Evolutionary conservation across 1,284 basidiomycete genomes (phyloP).

Genomic region (Ceratobasidium sp.): DNA sequence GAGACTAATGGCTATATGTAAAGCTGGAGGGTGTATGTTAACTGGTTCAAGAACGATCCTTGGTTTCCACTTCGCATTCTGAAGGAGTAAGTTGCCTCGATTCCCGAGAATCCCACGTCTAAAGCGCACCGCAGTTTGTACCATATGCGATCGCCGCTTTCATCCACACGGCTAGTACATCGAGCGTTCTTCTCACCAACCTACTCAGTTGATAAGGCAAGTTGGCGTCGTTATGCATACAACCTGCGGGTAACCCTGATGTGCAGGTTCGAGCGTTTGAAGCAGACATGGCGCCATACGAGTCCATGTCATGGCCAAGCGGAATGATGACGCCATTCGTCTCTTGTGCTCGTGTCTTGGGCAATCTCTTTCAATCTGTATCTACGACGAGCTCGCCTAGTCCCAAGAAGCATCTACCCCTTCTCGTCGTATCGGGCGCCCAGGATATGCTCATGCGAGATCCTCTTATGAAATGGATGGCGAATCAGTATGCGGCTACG

Average conservation of each 20-base stretch:
- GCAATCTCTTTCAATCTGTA: conserved; percentile 2
- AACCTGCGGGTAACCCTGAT: neutral
- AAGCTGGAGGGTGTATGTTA: conserved; percentile 27
- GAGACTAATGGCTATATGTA: no score
- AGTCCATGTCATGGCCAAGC: conserved; percentile 41
- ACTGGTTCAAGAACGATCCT: conserved; percentile 38
- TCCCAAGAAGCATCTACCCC: conserved; percentile 1
- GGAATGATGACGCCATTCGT: conserved; percentile 41
- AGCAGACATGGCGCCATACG: conserved; percentile 32
- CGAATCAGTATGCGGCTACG: conserved; percentile 28
- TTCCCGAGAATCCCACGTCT: neutral
- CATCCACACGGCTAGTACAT: conserved; percentile 9
- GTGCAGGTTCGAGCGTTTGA: conserved; percentile 31
- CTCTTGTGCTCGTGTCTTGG: conserved; percentile 5
- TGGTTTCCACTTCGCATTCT: conserved; percentile 30
- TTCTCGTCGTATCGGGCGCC: conserved; percentile 14
- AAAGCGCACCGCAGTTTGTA: neutral
- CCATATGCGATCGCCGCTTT: conserved; percentile 24
- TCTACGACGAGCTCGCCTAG: neutral
- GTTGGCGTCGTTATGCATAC: neutral
- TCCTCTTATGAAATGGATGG: conserved; percentile 33
- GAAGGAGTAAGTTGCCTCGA: conserved; percentile 3
- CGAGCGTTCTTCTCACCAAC: conserved; percentile 33
- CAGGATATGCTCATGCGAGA: conserved; percentile 35
- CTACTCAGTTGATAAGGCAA: conserved; percentile 15